These are phyloP conservation scores for Amaranthus palmeri DNA, from an alignment of 148 eudicot genomes.

Conservation along the genomic window DNA sequence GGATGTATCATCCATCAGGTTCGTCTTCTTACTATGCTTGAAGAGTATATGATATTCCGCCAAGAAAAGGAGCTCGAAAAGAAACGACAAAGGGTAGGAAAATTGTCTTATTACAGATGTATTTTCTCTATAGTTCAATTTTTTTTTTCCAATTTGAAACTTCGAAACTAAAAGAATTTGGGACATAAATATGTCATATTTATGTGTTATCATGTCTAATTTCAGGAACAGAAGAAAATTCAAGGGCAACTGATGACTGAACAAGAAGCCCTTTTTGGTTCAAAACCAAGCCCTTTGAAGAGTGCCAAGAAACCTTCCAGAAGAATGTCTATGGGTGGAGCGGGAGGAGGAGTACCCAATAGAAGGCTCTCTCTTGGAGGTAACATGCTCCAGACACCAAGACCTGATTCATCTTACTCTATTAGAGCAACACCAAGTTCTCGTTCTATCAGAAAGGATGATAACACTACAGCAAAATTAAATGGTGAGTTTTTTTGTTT, in stretches of 20 bases:
- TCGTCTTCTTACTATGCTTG: conserved; percentile 58
- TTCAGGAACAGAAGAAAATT: conserved; percentile 73
- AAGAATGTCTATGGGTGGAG: conserved; percentile 34
- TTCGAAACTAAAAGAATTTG: neutral
- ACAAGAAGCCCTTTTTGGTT: conserved; percentile 76
- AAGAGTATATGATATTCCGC: conserved; percentile 51
- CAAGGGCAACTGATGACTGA: conserved; percentile 69
- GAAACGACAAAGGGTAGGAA: conserved; percentile 70
- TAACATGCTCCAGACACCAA: conserved; percentile 36
- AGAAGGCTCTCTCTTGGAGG: conserved; percentile 54
- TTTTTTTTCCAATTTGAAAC: neutral
- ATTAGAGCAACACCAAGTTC: conserved; percentile 34
- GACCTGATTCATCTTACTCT: conserved; percentile 15
- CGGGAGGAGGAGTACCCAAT: conserved; percentile 18
- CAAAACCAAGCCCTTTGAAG: conserved; percentile 80
- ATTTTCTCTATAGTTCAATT: neutral
- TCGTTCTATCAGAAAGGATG: conserved; percentile 27
- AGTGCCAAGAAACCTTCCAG: conserved; percentile 51
- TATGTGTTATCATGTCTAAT: neutral
- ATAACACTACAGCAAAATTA: conserved; percentile 23
- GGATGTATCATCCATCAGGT: conserved; percentile 33
- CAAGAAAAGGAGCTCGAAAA: conserved; percentile 53
- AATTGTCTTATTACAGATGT: conserved; percentile 3
- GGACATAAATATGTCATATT: too few species aligned
- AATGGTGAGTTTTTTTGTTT: conserved; percentile 23